Conservation (phyloP, 176 grass and related monocot genomes). For the Phyllostachys edulis region DNA sequence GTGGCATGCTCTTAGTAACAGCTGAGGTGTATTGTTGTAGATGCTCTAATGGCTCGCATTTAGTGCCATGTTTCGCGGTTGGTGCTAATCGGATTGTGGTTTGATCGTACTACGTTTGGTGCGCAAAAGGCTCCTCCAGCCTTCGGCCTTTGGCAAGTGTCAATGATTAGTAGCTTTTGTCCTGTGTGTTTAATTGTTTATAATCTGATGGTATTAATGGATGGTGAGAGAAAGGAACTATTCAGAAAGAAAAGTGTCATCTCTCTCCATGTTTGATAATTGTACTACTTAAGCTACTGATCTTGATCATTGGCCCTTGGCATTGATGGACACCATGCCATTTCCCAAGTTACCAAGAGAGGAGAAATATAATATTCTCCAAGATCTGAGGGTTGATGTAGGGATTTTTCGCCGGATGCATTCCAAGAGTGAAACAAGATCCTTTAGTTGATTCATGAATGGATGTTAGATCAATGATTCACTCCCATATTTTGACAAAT, state of each 20-base stretch:
- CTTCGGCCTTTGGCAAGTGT: neutral
- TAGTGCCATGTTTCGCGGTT: conserved; percentile 6
- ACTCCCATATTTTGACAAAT: neutral
- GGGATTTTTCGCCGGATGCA: neutral
- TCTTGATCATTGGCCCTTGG: neutral
- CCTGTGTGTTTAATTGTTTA: neutral
- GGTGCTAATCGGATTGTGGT: conserved; percentile 23
- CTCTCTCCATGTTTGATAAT: neutral
- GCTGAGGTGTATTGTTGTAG: too few species aligned
- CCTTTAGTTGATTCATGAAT: neutral
- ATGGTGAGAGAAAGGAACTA: neutral
- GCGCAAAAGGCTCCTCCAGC: conserved; percentile 10
- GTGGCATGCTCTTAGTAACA: too few species aligned
- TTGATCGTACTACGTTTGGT: conserved; percentile 29
- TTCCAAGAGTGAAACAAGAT: neutral
- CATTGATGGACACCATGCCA: neutral
- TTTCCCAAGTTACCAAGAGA: neutral
- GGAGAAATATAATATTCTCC: neutral
- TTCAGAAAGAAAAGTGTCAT: neutral
- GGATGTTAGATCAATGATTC: neutral
- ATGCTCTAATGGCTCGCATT: conserved; percentile 38
- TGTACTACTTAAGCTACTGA: neutral
- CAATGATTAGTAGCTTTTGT: conserved; percentile 30
- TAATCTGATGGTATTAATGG: neutral
- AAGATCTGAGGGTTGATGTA: neutral